phyloP scores from a whole-genome alignment of 2,329 filamentous ascomycete genomes.

The Fusarium tanahbumbuense region DNA sequence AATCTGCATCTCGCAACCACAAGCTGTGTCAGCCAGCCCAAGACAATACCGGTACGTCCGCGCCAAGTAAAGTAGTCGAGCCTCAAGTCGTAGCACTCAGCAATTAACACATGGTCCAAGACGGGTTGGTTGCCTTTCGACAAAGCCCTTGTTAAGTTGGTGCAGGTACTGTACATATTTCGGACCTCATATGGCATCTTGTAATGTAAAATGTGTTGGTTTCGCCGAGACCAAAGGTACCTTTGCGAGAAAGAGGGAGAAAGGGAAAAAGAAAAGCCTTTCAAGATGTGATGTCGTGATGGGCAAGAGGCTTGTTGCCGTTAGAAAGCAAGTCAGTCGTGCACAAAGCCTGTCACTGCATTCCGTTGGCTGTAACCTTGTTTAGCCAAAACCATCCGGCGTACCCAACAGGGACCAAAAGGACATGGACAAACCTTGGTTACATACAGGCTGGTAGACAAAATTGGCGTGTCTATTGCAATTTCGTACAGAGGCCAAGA shows the following conservation, averaged over 20 bases:
- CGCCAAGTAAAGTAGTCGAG: constrained; percentile 31
- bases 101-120: constrained; percentile 42
- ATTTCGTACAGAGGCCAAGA: constrained; percentile 20
- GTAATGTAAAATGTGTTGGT: constrained; percentile 21
- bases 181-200: background rate
- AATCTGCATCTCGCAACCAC: constrained; percentile 40
- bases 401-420: constrained; percentile 18
- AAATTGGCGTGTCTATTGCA: constrained; percentile 13
- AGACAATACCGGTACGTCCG: constrained; percentile 32
- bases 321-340: constrained; percentile 34
- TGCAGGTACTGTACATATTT: constrained; percentile 21
- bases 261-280: constrained; percentile 1
- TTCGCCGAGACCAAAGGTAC: constrained; percentile 35
- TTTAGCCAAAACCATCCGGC: constrained; percentile 31
- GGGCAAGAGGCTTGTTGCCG: constrained; percentile 39
- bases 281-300: constrained; percentile 27
- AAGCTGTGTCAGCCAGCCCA: constrained; percentile 38
- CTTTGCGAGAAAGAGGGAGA: constrained; percentile 6
- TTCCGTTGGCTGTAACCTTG: constrained; percentile 34
- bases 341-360: constrained; percentile 33
- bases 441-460: constrained; percentile 11
- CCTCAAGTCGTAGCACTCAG: constrained; percentile 30
- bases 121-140: constrained; percentile 10
- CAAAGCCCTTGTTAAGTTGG: constrained; percentile 23
- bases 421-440: constrained; percentile 28